These are phyloP conservation scores for Helianthus tuberosus DNA, from an alignment of 129 eudicot genomes.

Conservation along the genomic window DNA sequence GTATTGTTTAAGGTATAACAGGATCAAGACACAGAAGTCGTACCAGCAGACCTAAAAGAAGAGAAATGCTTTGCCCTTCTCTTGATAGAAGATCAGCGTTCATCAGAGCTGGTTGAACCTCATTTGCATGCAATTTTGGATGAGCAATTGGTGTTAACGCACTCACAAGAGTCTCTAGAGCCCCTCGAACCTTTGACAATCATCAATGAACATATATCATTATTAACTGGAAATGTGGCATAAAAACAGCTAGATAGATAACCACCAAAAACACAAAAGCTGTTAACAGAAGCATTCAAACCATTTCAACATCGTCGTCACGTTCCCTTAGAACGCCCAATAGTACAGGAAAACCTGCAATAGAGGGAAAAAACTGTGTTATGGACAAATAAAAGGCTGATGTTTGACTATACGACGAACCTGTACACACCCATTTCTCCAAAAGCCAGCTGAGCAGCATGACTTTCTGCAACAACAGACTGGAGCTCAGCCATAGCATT, in stretches of 20 bases:
- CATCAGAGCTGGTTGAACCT: conserved; percentile 87
- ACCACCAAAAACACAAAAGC: not conserved
- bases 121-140: conserved; percentile 61
- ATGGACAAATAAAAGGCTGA: conserved; percentile 15
- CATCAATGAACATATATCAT: conserved; percentile 24
- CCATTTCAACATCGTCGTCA: conserved; percentile 98
- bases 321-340: conserved; percentile 81
- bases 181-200: conserved; percentile 81
- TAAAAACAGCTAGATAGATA: not conserved
- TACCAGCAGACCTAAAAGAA: conserved; percentile 86
- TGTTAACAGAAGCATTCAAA: conserved; percentile 36
- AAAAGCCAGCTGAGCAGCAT: conserved; percentile 90
- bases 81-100: conserved; percentile 89
- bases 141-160: conserved; percentile 88
- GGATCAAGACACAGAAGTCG: conserved; percentile 29
- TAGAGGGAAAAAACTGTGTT: conserved; percentile 13
- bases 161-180: conserved; percentile 87
- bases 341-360: conserved; percentile 87
- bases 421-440: conserved; percentile 83
- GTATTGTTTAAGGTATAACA: conserved; percentile 12
- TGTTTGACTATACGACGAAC: conserved; percentile 1
- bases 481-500: conserved; percentile 88
- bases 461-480: conserved; percentile 89
- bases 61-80: conserved; percentile 87
- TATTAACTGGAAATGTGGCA: conserved; percentile 16